Conservation (phyloP, 1,284 basidiomycete genomes). For the Acaromyces ingoldii region DNA sequence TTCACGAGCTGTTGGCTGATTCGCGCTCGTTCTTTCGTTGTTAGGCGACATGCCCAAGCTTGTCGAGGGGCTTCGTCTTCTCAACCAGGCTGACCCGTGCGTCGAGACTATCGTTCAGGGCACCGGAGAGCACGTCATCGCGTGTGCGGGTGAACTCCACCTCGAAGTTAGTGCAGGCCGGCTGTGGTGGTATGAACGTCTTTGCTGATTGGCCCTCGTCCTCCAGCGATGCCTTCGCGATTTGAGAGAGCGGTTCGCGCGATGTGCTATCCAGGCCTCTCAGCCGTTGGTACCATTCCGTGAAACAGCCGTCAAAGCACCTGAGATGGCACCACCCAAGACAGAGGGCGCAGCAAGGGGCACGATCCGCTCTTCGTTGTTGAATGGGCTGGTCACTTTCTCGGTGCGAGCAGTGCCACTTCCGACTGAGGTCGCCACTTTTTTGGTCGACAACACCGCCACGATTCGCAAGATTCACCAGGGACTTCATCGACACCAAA, state of each 20-base stretch:
- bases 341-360: slow-evolving; percentile 69
- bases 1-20: background rate
- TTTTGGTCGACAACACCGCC: slow-evolving; percentile 70
- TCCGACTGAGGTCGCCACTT: slow-evolving; percentile 64
- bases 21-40: background rate
- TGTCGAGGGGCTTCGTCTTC: slow-evolving; percentile 76
- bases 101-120: slow-evolving; percentile 95
- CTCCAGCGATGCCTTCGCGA: slow-evolving; percentile 86
- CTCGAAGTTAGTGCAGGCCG: slow-evolving; percentile 68
- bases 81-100: slow-evolving; percentile 94
- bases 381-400: slow-evolving; percentile 72
- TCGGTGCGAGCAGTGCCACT: slow-evolving; percentile 76
- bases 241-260: slow-evolving; percentile 87
- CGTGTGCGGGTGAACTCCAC: slow-evolving; percentile 93
- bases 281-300: slow-evolving; percentile 96
- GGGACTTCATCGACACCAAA: slow-evolving; percentile 28
- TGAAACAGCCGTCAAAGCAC: slow-evolving; percentile 71
- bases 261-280: slow-evolving; percentile 84
- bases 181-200: no score
- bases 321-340: slow-evolving; percentile 82
- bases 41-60: slow-evolving; percentile 79
- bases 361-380: slow-evolving; percentile 67
- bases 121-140: slow-evolving; percentile 94
- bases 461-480: slow-evolving; percentile 48
- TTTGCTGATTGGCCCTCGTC: background rate